Base-by-base conservation (phyloP, 345 rosid species). In the Triadica sebifera region DNA sequence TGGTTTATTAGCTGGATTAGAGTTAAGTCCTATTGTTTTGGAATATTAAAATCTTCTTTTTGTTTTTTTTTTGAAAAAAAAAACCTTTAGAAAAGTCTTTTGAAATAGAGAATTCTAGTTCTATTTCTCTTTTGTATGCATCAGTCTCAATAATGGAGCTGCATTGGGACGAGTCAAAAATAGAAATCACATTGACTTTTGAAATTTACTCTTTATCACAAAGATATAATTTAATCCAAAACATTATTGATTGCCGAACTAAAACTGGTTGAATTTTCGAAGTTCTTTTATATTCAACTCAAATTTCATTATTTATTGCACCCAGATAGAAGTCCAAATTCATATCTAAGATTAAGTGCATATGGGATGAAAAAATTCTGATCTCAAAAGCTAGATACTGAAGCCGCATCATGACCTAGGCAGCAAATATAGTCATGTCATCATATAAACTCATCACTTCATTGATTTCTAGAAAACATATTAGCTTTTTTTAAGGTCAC, bases 71-170 rank as follows among this genome's bases (percentile, higher is more conserved):
- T 49, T 29, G 2, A 29, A 29, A 29, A 29, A 29, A 29, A 29
- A 29, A 29, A 29, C 1, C 34, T 29, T 29, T 29, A 29, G 7
- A 24, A 29, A 58, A 69, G 39, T 1, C 2, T 29, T 13, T 29
- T 62, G 59, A 55, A 6, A 19, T 55, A 20, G 59, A 1, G 59
- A 55, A 8, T 6, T 10, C 8, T 3, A 10, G 59, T 78, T 78
- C 49, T 67, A 25, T 50, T 70, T 65, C 86, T 77, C 79, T 83
- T 82, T 83, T 82, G 79, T 38, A 78, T 82, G 83, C 74, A 69
- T 72, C 81, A 70, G 69, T 61, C 80, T 80, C 80, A 86, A 86
- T 80, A 79, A 82, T 75, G 87, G 2, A 82, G 86, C 67, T 75
- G 81, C 75, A 46, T 67, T 72, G 70, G 73, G 83, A 68, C 78